Conservation (phyloP, 768 basidiomycete genomes). For the Rickenella mellea region DNA sequence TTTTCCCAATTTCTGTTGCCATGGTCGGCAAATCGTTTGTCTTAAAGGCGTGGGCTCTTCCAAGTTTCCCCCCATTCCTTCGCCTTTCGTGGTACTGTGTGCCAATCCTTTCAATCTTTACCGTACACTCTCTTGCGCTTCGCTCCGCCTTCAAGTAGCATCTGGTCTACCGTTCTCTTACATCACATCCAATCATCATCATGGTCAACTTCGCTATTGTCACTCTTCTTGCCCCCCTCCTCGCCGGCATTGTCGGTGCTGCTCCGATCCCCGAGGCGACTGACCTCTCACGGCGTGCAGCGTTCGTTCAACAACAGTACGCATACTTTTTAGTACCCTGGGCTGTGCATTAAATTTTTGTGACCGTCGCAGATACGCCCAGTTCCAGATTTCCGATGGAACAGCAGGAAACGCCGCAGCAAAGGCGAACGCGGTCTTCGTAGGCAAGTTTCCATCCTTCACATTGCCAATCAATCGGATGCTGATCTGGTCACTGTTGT, state of each 20-base stretch:
- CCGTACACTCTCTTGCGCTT: conserved; percentile 4
- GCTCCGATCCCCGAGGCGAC: background rate
- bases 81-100: too few species aligned
- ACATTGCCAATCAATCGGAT: background rate
- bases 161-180: too few species aligned
- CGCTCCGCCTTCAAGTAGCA: conserved; percentile 12
- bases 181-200: too few species aligned
- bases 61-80: too few species aligned
- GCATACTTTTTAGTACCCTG: background rate
- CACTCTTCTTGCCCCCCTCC: background rate
- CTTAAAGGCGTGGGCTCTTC: too few species aligned
- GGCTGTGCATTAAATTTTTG: too few species aligned
- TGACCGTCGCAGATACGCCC: conserved; percentile 25
- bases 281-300: background rate
- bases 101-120: too few species aligned
- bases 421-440: conserved; percentile 29
- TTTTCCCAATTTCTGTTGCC: too few species aligned
- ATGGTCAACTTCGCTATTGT: background rate
- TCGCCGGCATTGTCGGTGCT: background rate
- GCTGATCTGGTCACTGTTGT: background rate
- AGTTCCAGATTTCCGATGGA: conserved; percentile 32
- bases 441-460: conserved; percentile 6
- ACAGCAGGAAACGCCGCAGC: conserved; percentile 25
- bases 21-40: too few species aligned
- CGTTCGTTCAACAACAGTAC: conserved; percentile 6